Evolutionary conservation across 2,329 filamentous ascomycete genomes (phyloP), one percentile per base, ranked within the genome.

Genomic region (Colletotrichum sp.): DNA sequence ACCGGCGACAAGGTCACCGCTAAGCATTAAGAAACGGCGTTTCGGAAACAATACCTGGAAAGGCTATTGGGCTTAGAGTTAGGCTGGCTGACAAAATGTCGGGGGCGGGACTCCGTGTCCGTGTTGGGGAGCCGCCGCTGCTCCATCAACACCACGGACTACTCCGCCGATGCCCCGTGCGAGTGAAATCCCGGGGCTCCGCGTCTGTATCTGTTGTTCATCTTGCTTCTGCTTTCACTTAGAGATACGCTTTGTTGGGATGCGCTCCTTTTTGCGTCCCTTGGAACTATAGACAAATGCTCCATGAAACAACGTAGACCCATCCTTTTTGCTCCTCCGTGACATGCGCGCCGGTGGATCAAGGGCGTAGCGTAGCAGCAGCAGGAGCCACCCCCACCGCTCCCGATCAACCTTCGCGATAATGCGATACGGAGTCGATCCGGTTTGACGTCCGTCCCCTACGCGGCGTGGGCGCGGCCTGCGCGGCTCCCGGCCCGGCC

Each of bases 1-100:
- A 93, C 92, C 65, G 92, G 92, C 77, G 92, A 93, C 30, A 80
- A 84, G 81, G 91, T 92, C 81, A 92, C 92, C 78, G 91, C 91
- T 82, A 93, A 93, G 90, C 92, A 93, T 90, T 93, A 92, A 85
- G 82, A 84, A 83, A 85, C 82, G 82, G 85, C 83, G 82, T 84
- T 85, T 61, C 71, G 39, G 71, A 77, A 77, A 77, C n/a, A 79
- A 74, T 59, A 39, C 73, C 73, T 74, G 73, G 70, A 75, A 75
- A 73, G 57, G 73, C 18, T 21, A 32, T 67, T 72, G 63, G 61
- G 55, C 26, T 72, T 48, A 57, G 57, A 61, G n/a, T 57, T 43
- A 21, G 61, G 24, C 64, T 26, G 63, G 39, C 63, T 73, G 43
- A 71, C 64, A 52, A 65, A 52, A 18, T 60, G 36, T 59, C 59